Base-by-base conservation (phyloP, 768 basidiomycete species). In the Pisolithus orientalis region DNA sequence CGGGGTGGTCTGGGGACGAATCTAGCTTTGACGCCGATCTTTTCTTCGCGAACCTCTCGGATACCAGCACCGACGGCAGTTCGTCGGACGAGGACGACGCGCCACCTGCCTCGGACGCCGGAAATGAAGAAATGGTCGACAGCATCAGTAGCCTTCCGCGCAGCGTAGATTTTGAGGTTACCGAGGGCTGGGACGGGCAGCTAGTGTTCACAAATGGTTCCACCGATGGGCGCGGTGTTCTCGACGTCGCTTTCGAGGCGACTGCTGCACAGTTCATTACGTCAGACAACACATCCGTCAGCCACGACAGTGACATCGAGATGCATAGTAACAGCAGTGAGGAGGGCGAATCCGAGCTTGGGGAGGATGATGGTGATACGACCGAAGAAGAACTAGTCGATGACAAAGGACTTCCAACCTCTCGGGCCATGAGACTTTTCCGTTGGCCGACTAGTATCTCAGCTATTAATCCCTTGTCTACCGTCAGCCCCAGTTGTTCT, bases 371-470 rank as follows among this genome's bases (percentile, higher is more conserved):
- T 6, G 86, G 87, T 1, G 85, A 90, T 56, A 88, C 88, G 4
- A 90, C 90, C 1, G 89, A 90, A 62, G 86, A 89, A 56, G 88
- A 92, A 55, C 81, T 90, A 47, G 83, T 90, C n/a, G 87, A 85
- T 50, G 78, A 81, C 8, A 78, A 82, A 54, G 82, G 84, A 51
- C 72, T 88, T 6, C 85, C 83, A 27, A 90, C 87, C 51, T 80
- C 80, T n/a, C 81, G 80, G 51, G 85, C 86, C 24, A 85, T 89
- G 81, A 72, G 75, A 53, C 72, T 87, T 43, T 87, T 89, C 72
- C 79, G 73, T 59, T 78, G 83, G 57, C 89, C 88, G 7, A 76
- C 74, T 17, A 66, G 66, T 16, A 76, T 85, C 39, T 79, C 80
- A 27, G 79, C 80, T 10, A 85, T 90, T 68, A 78, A 90, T 53